These are phyloP conservation scores for Blastobotrys serpentis DNA, from an alignment of 1,139 yeast genomes.

Conservation along the genomic window DNA sequence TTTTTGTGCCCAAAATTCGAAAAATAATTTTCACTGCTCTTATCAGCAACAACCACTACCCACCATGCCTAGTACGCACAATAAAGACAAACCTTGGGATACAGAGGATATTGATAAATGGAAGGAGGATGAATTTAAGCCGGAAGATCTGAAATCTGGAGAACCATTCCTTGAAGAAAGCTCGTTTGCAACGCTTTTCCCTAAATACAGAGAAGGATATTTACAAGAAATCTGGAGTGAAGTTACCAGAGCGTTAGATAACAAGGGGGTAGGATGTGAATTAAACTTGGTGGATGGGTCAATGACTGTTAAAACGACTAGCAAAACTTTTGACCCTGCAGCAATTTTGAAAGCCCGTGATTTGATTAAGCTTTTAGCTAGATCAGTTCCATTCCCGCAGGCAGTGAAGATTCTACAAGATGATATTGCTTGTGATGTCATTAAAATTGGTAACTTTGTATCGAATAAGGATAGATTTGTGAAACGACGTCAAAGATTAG, in stretches of 20 bases:
- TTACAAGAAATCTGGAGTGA: slow-evolving; percentile 91
- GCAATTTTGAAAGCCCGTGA: slow-evolving; percentile 92
- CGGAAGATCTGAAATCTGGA: slow-evolving; percentile 85
- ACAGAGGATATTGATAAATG: slow-evolving; percentile 94
- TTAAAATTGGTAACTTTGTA: slow-evolving; percentile 88
- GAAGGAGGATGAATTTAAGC: slow-evolving; percentile 83
- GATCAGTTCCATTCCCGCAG: slow-evolving; percentile 97
- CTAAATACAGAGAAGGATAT: slow-evolving; percentile 92
- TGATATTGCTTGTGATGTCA: slow-evolving; percentile 93
- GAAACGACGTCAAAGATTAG: slow-evolving; percentile 92
- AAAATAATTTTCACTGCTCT: slow-evolving; percentile 9
- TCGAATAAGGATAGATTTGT: slow-evolving; percentile 90
- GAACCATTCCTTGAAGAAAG: slow-evolving; percentile 90
- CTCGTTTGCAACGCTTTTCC: slow-evolving; percentile 90
- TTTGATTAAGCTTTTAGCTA: slow-evolving; percentile 84
- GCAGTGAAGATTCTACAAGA: slow-evolving; percentile 89
- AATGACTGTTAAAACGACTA: slow-evolving; percentile 93
- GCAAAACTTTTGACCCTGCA: slow-evolving; percentile 95
- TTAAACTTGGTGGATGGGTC: slow-evolving; percentile 93
- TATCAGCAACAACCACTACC: not conserved
- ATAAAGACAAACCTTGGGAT: slow-evolving; percentile 97
- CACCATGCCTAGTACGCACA: slow-evolving; percentile 84
- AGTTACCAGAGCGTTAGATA: slow-evolving; percentile 75
- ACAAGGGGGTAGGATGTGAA: slow-evolving; percentile 73
- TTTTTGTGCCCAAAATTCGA: not conserved